Conservation (phyloP, 768 basidiomycete genomes). For the Leccinum disarticulatum region DNA sequence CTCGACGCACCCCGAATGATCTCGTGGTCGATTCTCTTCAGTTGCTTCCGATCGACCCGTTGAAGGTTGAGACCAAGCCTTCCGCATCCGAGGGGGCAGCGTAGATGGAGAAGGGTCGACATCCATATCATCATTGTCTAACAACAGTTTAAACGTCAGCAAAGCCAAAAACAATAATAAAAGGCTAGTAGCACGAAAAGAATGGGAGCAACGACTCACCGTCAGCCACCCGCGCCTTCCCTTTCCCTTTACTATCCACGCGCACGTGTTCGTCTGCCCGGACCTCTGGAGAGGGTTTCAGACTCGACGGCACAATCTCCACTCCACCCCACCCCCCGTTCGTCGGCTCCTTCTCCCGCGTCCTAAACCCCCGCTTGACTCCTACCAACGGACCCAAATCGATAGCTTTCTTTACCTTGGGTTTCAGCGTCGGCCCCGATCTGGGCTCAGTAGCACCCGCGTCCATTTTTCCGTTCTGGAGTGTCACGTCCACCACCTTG, state of each 20-base stretch:
- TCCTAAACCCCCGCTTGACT: conserved; percentile 56
- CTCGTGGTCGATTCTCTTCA: conserved; percentile 1
- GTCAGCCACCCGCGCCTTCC: conserved; percentile 15
- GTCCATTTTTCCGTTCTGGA: not conserved
- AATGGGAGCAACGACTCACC: conserved; percentile 19
- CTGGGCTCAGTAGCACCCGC: not conserved
- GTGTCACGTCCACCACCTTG: conserved; percentile 31
- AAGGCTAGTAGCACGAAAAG: not conserved
- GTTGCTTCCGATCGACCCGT: conserved; percentile 1
- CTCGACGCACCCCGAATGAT: conserved; percentile 3
- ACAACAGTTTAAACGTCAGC: not conserved
- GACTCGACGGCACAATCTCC: conserved; percentile 46
- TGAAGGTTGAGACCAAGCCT: conserved; percentile 36
- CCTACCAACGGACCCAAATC: conserved; percentile 70
- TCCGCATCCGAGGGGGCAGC: conserved; percentile 68
- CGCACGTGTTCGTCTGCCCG: conserved; percentile 8
- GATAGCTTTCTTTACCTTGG: conserved; percentile 14
- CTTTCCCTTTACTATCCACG: conserved; percentile 19
- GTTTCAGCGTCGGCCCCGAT: not conserved
- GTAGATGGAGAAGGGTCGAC: conserved; percentile 15
- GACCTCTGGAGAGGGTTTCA: conserved; percentile 17
- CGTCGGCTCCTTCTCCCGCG: conserved; percentile 53
- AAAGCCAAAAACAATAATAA: not conserved
- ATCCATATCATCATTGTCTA: conserved; percentile 16
- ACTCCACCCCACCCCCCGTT: conserved; percentile 66